A percentile compares a stretch with the other conserved stretches of the same genome.
Conservation (phyloP, 495 filamentous ascomycete species). For the Xylaria venustula region DNA sequence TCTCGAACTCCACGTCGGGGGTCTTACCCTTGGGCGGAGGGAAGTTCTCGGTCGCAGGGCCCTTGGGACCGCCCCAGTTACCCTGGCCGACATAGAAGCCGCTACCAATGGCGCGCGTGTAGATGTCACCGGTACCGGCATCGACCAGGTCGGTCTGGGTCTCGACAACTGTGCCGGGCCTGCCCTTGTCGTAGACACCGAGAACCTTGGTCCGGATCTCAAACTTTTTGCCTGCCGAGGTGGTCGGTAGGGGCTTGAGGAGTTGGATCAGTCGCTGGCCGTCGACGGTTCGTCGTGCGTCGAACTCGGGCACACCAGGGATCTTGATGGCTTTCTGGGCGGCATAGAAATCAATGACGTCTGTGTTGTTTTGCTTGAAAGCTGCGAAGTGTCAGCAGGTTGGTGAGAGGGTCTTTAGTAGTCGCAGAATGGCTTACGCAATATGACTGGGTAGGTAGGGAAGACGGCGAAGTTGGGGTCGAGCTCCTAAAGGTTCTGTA, state of each 20-base stretch:
- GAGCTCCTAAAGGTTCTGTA: slow-evolving; percentile 58
- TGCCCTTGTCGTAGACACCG: slow-evolving; percentile 90
- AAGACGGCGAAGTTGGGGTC: slow-evolving; percentile 82
- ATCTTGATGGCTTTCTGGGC: slow-evolving; percentile 58
- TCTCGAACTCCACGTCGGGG: slow-evolving; percentile 70
- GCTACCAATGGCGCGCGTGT: slow-evolving; percentile 63
- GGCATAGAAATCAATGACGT: slow-evolving; percentile 86
- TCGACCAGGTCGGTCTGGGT: slow-evolving; percentile 77
- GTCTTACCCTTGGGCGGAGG: slow-evolving; percentile 67
- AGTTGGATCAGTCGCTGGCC: slow-evolving; percentile 80
- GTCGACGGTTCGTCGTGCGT: slow-evolving; percentile 72
- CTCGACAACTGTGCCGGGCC: slow-evolving; percentile 77
- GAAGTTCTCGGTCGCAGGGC: slow-evolving; percentile 71
- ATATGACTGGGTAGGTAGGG: slow-evolving; percentile 81
- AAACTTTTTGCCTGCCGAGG: slow-evolving; percentile 68
- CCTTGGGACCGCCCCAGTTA: slow-evolving; percentile 88
- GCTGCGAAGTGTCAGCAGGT: slow-evolving; percentile 40
- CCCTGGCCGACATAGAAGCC: slow-evolving; percentile 84
- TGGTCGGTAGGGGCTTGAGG: slow-evolving; percentile 72
- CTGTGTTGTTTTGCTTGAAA: slow-evolving; percentile 75
- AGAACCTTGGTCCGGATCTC: slow-evolving; percentile 77
- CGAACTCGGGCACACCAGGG: slow-evolving; percentile 75
- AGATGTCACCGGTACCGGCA: slow-evolving; percentile 65
- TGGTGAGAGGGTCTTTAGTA: background rate
- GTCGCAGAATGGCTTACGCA: slow-evolving; percentile 52